Conservation (phyloP, 305 asterid genomes). For the Petunia hybrid region DNA sequence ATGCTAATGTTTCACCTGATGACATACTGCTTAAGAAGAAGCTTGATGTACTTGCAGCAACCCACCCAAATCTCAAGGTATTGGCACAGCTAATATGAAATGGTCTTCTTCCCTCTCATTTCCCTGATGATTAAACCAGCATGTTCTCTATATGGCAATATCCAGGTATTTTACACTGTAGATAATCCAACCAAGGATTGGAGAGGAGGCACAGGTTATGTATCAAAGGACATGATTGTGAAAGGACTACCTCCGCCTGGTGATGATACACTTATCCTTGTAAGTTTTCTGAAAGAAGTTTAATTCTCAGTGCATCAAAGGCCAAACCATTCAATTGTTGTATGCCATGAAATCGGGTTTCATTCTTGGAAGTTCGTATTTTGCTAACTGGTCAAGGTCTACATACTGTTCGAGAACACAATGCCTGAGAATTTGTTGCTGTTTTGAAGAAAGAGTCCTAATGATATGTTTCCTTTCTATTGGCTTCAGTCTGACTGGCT, state of each 20-base stretch:
- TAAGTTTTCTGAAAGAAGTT: slow-evolving; percentile 52
- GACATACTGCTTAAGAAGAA: slow-evolving; percentile 94
- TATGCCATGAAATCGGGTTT: not conserved
- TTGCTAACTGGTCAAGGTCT: slow-evolving; percentile 5
- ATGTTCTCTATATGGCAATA: slow-evolving; percentile 29
- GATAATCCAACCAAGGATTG: slow-evolving; percentile 86
- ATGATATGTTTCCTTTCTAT: not conserved
- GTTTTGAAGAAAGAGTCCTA: not conserved
- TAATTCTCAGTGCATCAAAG: not conserved
- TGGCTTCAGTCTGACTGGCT: not conserved
- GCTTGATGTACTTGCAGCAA: slow-evolving; percentile 83
- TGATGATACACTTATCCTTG: slow-evolving; percentile 83
- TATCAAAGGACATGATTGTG: slow-evolving; percentile 80
- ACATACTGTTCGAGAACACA: not conserved
- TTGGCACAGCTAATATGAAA: slow-evolving; percentile 33
- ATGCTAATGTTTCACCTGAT: slow-evolving; percentile 94
- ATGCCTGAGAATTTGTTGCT: not conserved
- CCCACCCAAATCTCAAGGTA: slow-evolving; percentile 91
- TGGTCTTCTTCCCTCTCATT: not conserved
- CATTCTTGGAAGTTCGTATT: slow-evolving; percentile 4
- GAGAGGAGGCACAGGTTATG: slow-evolving; percentile 83
- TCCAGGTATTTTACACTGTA: slow-evolving; percentile 86
- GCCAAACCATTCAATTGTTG: slow-evolving; percentile 25
- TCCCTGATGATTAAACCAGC: not conserved
- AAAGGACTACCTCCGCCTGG: slow-evolving; percentile 91